phyloP scores from a whole-genome alignment of 768 basidiomycete genomes.

The Gloeopeniophorella convolvens region DNA sequence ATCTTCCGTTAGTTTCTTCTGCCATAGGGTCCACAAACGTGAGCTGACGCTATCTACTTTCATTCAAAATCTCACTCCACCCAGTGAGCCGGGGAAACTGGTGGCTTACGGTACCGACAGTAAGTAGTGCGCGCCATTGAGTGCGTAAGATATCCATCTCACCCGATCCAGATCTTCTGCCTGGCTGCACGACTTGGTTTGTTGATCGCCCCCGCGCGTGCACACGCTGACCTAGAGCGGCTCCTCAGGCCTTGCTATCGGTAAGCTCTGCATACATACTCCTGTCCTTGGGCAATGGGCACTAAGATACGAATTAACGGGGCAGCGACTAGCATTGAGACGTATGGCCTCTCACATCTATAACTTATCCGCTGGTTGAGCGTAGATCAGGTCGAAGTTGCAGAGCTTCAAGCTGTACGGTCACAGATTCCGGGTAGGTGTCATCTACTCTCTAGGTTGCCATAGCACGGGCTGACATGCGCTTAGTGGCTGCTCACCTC shows the following conservation, averaged over 20 bases:
- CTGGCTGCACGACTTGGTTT: not conserved
- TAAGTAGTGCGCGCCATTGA: not conserved
- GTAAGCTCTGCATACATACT: conserved; percentile 5
- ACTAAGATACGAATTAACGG: too few relatives aligned
- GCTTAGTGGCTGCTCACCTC: conserved; percentile 5
- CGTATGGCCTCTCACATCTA: conserved; percentile 1
- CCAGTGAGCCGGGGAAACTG: conserved; percentile 15
- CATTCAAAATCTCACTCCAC: not conserved
- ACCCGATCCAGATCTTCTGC: too few relatives aligned
- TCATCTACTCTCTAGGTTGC: not conserved
- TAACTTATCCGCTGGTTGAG: not conserved
- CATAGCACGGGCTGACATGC: not conserved
- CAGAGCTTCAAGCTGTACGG: not conserved
- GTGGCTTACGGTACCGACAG: conserved; percentile 9
- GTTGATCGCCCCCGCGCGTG: not conserved
- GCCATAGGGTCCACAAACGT: conserved; percentile 13
- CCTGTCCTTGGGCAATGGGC: too few relatives aligned
- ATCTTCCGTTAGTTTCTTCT: conserved; percentile 5
- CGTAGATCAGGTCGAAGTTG: not conserved
- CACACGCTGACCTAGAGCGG: not conserved
- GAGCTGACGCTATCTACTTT: not conserved
- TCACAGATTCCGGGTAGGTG: conserved; percentile 2
- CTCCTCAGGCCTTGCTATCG: not conserved
- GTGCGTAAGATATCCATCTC: not conserved
- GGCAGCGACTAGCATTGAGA: not conserved